Percentiles rank a stretch among this genome's conserved stretches.
Evolutionary conservation across 805 yeast species (phyloP).

Genomic region (Candida odintsovae): DNA sequence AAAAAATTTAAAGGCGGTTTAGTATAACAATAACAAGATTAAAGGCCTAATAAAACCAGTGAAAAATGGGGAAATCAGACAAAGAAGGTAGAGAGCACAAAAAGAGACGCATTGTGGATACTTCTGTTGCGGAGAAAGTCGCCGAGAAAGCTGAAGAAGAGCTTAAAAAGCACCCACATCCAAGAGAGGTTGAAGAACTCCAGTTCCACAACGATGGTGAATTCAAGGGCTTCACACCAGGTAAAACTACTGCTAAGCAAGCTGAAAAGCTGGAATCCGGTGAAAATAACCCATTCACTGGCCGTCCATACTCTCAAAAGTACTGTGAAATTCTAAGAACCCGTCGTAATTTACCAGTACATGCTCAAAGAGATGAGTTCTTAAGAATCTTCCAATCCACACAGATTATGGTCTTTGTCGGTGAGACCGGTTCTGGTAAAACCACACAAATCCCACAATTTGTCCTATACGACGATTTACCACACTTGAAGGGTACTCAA

Average conservation of each 20-base stretch:
- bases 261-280: conserved; percentile 58
- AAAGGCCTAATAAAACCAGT: background rate
- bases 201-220: conserved; percentile 64
- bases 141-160: conserved; percentile 64
- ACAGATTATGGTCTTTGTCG: conserved; percentile 96
- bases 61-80: background rate
- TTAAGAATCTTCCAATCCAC: conserved; percentile 75
- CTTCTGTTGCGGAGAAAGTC: conserved; percentile 55
- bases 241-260: conserved; percentile 58
- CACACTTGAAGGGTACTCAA: conserved; percentile 75
- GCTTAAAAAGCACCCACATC: conserved; percentile 43
- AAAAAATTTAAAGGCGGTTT: too few relatives aligned
- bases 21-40: background rate
- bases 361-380: conserved; percentile 87
- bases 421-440: conserved; percentile 99
- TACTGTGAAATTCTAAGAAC: conserved; percentile 73
- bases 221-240: conserved; percentile 48
- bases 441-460: conserved; percentile 98
- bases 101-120: conserved; percentile 42
- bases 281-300: conserved; percentile 73
- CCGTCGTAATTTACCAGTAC: conserved; percentile 89
- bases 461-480: conserved; percentile 85
- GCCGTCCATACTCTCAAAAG: conserved; percentile 49
- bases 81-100: conserved; percentile 37
- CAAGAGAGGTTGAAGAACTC: conserved; percentile 28